Evolutionary conservation across 805 yeast species (phyloP).

Genomic region (Spathaspora passalidarum): DNA sequence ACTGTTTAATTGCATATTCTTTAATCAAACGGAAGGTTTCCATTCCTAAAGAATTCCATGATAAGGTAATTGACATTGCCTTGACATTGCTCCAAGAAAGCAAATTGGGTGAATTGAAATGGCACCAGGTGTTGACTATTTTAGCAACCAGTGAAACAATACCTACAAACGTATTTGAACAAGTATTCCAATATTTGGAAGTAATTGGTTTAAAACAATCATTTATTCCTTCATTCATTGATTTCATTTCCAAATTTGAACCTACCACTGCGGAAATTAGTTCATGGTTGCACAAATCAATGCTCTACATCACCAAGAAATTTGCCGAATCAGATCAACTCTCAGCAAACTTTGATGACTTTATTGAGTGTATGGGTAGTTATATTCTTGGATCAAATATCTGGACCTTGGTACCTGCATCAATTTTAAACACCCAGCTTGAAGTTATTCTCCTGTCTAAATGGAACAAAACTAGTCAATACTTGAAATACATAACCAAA

Average conservation of each 20-base stretch:
- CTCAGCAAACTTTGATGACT: conserved; percentile 25
- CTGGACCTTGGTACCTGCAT: conserved; percentile 33
- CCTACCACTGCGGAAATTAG: conserved; percentile 19
- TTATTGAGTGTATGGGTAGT: conserved; percentile 23
- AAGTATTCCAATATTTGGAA: conserved; percentile 20
- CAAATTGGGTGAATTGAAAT: conserved; percentile 6
- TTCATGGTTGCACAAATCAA: conserved; percentile 56
- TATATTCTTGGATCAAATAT: conserved; percentile 12
- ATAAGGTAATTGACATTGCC: conserved; percentile 6
- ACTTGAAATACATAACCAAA: conserved; percentile 46
- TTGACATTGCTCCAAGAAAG: conserved; percentile 5
- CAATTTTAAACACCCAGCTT: conserved; percentile 58
- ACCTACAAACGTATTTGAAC: conserved; percentile 10
- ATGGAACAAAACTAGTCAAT: conserved; percentile 43
- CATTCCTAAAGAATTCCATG: conserved; percentile 6
- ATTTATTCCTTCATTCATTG: conserved; percentile 23
- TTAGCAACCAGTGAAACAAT: conserved; percentile 3
- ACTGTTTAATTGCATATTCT: conserved; percentile 18
- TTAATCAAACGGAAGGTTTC: conserved; percentile 8
- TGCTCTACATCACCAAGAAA: conserved; percentile 59
- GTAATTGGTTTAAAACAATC: conserved; percentile 24
- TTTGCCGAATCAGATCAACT: conserved; percentile 48
- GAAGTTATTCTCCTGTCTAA: conserved; percentile 52
- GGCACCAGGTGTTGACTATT: conserved; percentile 12
- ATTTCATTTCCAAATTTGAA: conserved; percentile 21